Evolutionary conservation across 331 rosid species (phyloP), one percentile per base, ranked within the genome.

Genomic region (Acacia concinna): DNA sequence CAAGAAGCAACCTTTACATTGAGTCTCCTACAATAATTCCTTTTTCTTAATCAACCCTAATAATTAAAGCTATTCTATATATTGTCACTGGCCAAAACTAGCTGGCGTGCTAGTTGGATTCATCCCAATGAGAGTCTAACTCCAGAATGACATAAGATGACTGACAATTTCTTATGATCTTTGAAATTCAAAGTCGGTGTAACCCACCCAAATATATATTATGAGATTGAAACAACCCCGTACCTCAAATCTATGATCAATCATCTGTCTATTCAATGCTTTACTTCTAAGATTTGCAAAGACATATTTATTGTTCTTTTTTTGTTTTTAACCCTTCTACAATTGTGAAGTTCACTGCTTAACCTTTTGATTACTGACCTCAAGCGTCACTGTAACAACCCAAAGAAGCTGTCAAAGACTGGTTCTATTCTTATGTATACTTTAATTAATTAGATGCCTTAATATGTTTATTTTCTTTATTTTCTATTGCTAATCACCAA

Each of bases 231-330:
- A 54, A 54, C 4, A 65, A 71, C 62, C 6, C 80, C 18, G 11
- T 25, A 46, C 32, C 65, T 25, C 40, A 49, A 25, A 56, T 73
- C 43, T 35, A 69, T 78, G 78, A 79, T 54, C 62, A n/a, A 54
- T 54, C 62, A 54, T n/a, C 30, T 7, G 3, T 82, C 18, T 65
- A 57, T 65, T 72, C 71, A 83, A 80, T 49, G 68, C 79, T 86
- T 86, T 86, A 80, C 84, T 86, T 68, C 85, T 67, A 86, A 82
- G 83, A 72, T 71, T 79, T 71, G 82, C 69, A 62, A 72, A 72
- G 9, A 4, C 37, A 30, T 1, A 4, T 46, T 6, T n/a, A 40
- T 40, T 40, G 11, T 40, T 40, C 2, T 43, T n/a, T 37, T 21
- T 40, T 78, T 7, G 1, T 56, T 56, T 54, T 67, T 32, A 2